Conservation (phyloP, 2,329 filamentous ascomycete genomes). For the Aspergillus ruber region DNA sequence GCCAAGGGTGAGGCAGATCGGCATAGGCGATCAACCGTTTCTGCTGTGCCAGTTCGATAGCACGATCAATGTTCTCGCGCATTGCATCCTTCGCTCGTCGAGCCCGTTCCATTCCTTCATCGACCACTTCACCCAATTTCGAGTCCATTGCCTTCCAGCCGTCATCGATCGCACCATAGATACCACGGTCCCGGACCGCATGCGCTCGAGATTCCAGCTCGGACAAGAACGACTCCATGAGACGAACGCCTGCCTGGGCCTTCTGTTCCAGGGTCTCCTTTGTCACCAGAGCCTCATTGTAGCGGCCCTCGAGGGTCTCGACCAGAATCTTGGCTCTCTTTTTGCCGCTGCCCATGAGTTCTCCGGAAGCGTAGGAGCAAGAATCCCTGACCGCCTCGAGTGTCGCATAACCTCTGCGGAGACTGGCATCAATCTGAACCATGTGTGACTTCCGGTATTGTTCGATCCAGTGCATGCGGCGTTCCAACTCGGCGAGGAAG, state of each 20-base stretch:
- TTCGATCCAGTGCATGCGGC: slow-evolving; percentile 81
- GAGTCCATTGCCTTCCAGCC: slow-evolving; percentile 76
- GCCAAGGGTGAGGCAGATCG: slow-evolving; percentile 85
- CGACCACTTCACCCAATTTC: slow-evolving; percentile 67
- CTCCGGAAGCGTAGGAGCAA: slow-evolving; percentile 84
- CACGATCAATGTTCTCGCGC: slow-evolving; percentile 76
- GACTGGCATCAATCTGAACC: slow-evolving; percentile 71
- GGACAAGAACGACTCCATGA: slow-evolving; percentile 77
- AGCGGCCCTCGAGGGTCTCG: slow-evolving; percentile 81
- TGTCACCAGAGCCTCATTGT: slow-evolving; percentile 75
- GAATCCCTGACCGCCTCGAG: slow-evolving; percentile 79
- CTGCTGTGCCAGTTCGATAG: slow-evolving; percentile 67
- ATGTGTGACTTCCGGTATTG: slow-evolving; percentile 77
- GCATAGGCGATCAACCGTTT: slow-evolving; percentile 81
- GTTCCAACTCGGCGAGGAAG: slow-evolving; percentile 70
- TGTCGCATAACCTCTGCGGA: slow-evolving; percentile 78
- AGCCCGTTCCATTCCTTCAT: slow-evolving; percentile 77
- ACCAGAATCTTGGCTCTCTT: slow-evolving; percentile 82
- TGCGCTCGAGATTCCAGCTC: slow-evolving; percentile 80
- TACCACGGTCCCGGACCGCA: slow-evolving; percentile 69
- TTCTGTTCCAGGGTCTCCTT: slow-evolving; percentile 89
- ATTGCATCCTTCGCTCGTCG: slow-evolving; percentile 73
- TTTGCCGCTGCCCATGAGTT: slow-evolving; percentile 79
- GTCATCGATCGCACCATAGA: slow-evolving; percentile 72
- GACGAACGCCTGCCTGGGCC: slow-evolving; percentile 74